Evolutionary conservation across 352 stramenopile genomes (phyloP).

Genomic region (Stramenopiles sp.): DNA sequence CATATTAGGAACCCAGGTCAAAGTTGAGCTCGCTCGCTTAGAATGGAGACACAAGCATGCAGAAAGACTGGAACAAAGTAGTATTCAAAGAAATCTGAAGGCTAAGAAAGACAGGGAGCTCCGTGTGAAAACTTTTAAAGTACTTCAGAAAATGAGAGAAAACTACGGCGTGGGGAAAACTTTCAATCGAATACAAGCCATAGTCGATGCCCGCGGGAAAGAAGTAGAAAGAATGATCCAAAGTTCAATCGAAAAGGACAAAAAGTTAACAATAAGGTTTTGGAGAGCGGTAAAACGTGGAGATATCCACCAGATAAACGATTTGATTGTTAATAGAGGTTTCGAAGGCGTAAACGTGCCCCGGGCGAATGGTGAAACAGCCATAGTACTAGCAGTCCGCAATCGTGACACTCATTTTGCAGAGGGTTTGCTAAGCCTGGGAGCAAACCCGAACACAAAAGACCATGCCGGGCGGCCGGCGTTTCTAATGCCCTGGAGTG

Average conservation of each 20-base stretch:
- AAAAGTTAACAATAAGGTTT: background rate
- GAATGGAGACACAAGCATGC: background rate
- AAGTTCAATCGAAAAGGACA: background rate
- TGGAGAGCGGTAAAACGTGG: background rate
- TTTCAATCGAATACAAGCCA: background rate
- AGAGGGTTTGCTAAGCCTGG: background rate
- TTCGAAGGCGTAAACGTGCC: background rate
- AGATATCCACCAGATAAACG: background rate
- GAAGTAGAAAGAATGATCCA: constrained; percentile 2
- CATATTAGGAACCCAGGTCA: background rate
- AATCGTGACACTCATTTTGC: background rate
- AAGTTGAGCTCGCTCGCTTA: background rate
- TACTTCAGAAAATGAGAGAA: background rate
- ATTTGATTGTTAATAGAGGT: background rate
- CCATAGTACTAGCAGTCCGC: background rate
- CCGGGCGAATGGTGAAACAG: background rate
- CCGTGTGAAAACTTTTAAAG: background rate
- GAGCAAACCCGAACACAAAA: background rate
- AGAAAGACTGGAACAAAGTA: background rate
- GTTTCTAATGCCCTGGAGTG: background rate
- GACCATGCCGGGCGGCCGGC: background rate
- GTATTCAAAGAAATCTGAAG: background rate
- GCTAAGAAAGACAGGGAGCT: background rate
- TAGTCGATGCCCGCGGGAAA: background rate
- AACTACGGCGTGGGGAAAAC: background rate